Percentiles rank a stretch among this genome's conserved stretches.
These are phyloP conservation scores for Naumovozyma baii DNA, from an alignment of 805 yeast species.

Conservation along the genomic window DNA sequence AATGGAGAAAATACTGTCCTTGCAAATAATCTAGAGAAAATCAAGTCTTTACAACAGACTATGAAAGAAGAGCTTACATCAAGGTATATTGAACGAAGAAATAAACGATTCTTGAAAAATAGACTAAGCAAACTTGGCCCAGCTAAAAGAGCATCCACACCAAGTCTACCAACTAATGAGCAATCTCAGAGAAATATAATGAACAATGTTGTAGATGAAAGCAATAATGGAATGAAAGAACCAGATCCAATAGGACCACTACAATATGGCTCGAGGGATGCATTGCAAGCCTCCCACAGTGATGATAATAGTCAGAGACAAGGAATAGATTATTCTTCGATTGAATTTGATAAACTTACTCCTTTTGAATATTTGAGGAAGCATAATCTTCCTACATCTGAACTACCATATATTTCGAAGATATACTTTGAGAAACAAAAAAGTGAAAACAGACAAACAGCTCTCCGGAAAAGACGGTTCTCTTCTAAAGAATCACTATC, in stretches of 20 bases:
- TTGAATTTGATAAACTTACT: constrained; percentile 33
- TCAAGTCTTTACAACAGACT: constrained; percentile 18
- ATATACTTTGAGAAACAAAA: constrained; percentile 32
- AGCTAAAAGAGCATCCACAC: constrained; percentile 23
- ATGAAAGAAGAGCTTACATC: constrained; percentile 21
- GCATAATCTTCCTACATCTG: constrained; percentile 30
- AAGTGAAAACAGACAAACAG: constrained; percentile 25
- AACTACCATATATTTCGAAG: constrained; percentile 31
- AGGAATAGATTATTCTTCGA: constrained; percentile 9
- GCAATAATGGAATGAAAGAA: neutral
- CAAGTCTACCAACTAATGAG: no score
- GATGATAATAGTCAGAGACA: neutral
- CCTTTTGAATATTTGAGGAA: constrained; percentile 34
- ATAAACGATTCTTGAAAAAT: constrained; percentile 20
- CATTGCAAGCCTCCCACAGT: neutral
- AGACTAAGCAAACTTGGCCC: constrained; percentile 24
- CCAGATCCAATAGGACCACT: neutral
- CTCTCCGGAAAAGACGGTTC: constrained; percentile 16
- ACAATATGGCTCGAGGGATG: neutral
- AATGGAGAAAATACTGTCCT: neutral
- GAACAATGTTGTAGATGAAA: no score
- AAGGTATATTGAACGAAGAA: constrained; percentile 20
- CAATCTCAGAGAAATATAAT: neutral
- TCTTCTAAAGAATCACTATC: constrained; percentile 7
- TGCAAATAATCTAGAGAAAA: constrained; percentile 9